Base-by-base conservation (phyloP, 139 green algal species). In the Closterium sp. region DNA sequence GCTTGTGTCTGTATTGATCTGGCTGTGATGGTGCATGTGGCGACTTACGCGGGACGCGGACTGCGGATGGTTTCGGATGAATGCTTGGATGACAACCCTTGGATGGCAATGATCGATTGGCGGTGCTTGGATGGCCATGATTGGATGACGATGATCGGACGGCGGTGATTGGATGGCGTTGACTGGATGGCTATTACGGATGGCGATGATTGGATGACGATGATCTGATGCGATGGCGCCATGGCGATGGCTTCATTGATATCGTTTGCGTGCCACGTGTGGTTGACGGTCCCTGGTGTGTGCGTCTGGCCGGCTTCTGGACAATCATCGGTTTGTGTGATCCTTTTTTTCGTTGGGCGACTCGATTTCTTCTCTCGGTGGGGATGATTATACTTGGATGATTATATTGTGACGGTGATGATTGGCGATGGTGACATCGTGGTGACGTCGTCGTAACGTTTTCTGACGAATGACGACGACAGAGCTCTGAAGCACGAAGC, bases 401-500 rank as follows among this genome's bases (percentile, higher is more conserved):
- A 27, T 27, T 27, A 79, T 27, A 27, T 27, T 13, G 62, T 13
- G 62, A 79, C 17, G 62, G 62, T 79, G 17, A 11, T 79, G 17
- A 27, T 79, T 27, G 62, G 27, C 62, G 62, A 70, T 70, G 45
- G 5, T 70, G 45, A 13, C 45, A 4, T 7, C 32, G 2, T 50
- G 38, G 38, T 50, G 17, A 79, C 62, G 62, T 7, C 32, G 2
- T 50, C 7, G 38, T 50, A 5, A 79, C 62, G 62, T 13, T 79
- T 27, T 27, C 17, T 79, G 17, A 27, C 62, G 62, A 27, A 27
- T 79, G 17, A 5, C 62, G 62, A 27, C 17, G 62, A 24, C 91
- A 94, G 91, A 70, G 90, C 89, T 88, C 45, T 85, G 30, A 85
- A 86, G 31, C 50, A 93, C 94, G 29, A 91, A 29, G 21, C 13